Conservation (phyloP, 768 basidiomycete species). For the Tephrocybe sp. region DNA sequence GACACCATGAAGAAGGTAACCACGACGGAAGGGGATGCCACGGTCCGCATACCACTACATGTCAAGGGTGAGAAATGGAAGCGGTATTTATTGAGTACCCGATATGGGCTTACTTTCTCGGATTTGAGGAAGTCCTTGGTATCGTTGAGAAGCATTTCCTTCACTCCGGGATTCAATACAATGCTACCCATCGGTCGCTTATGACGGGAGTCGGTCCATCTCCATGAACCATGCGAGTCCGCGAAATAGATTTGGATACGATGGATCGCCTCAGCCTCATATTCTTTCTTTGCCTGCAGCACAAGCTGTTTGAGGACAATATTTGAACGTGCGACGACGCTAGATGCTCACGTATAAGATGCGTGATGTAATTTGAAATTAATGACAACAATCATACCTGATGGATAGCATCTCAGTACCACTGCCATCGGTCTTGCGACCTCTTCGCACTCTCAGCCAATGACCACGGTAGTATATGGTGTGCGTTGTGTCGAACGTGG, state of each 20-base stretch:
- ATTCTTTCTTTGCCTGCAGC: conserved; percentile 84
- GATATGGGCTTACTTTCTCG: conserved; percentile 55
- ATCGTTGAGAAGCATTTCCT: conserved; percentile 84
- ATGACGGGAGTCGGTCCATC: conserved; percentile 83
- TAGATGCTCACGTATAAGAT: conserved; percentile 22
- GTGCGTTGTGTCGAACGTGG: conserved; percentile 83
- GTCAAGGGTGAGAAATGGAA: conserved; percentile 6
- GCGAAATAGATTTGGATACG: conserved; percentile 89
- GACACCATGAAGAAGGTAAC: conserved; percentile 81
- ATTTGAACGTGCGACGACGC: conserved; percentile 82
- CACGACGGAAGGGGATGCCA: conserved; percentile 88
- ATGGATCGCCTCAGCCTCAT: conserved; percentile 83
- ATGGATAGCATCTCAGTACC: conserved; percentile 75
- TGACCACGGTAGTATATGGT: conserved; percentile 85
- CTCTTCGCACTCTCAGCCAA: conserved; percentile 75
- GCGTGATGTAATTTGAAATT: conserved; percentile 7
- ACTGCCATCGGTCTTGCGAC: conserved; percentile 65
- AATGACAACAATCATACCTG: conserved; percentile 40
- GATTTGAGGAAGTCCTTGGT: conserved; percentile 80
- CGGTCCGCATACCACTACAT: conserved; percentile 87
- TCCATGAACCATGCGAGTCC: conserved; percentile 84
- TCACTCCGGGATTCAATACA: conserved; percentile 84
- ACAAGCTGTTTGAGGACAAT: conserved; percentile 86
- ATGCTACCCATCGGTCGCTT: conserved; percentile 88
- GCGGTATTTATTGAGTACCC: not conserved